phyloP scores from a whole-genome alignment of 768 basidiomycete genomes.

The Goffeauzyma gilvescens region DNA sequence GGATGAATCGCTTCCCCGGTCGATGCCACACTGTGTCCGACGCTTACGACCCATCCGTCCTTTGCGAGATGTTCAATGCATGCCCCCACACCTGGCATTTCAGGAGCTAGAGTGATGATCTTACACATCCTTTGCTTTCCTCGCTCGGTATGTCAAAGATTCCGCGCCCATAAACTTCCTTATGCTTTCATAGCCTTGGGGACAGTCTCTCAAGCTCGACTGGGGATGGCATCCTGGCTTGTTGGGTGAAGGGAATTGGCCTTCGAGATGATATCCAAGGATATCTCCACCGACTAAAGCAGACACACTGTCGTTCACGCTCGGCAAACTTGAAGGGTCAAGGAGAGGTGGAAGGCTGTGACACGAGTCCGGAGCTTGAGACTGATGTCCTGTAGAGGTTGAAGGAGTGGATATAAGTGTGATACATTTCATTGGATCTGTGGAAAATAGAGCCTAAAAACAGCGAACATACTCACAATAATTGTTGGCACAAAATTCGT shows the following conservation, averaged over 20 bases:
- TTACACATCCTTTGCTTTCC: conserved; percentile 37
- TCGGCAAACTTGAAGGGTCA: conserved; percentile 39
- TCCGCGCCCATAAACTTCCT: conserved; percentile 6
- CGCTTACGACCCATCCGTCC: conserved; percentile 58
- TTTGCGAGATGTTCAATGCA: conserved; percentile 44
- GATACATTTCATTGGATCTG: no score
- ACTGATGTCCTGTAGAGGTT: no score
- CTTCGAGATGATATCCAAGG: conserved; percentile 80
- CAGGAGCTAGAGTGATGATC: conserved; percentile 71
- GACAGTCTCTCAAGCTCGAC: conserved; percentile 3
- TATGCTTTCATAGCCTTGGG: conserved; percentile 40
- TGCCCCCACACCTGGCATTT: conserved; percentile 61
- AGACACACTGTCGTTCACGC: no score
- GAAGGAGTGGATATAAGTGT: no score
- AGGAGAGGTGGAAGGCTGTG: conserved; percentile 8
- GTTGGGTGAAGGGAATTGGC: conserved; percentile 63
- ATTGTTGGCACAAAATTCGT: conserved; percentile 48
- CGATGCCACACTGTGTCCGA: conserved; percentile 68
- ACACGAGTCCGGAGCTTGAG: conserved; percentile 8
- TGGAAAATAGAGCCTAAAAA: no score
- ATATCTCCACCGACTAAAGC: conserved; percentile 51
- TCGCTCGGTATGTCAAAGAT: background rate
- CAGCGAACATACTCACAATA: conserved; percentile 13
- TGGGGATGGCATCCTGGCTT: conserved; percentile 70
- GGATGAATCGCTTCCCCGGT: conserved; percentile 55